Evolutionary conservation across 2,329 filamentous ascomycete species (phyloP).

Genomic region (Sarocladium kiliense): DNA sequence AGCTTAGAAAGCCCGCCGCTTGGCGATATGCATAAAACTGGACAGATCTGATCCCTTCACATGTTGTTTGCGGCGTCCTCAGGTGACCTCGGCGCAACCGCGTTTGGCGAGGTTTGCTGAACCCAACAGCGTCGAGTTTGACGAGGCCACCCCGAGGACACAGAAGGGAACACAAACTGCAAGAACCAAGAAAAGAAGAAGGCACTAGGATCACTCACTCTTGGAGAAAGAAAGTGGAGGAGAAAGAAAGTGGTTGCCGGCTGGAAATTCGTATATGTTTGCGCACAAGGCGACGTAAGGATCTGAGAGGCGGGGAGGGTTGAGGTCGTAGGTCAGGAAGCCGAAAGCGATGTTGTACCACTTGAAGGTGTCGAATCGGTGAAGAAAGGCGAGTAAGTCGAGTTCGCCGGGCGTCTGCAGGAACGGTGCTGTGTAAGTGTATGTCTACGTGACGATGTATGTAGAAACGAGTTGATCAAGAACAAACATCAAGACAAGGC

Average conservation of each 20-base stretch:
- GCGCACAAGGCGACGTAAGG: neutral
- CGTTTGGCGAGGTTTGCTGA: conserved; percentile 1
- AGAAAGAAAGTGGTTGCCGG: no score
- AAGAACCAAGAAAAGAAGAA: neutral
- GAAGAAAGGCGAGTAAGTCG: neutral
- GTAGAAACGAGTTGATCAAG: neutral
- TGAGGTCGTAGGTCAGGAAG: neutral
- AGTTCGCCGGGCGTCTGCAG: conserved; percentile 1
- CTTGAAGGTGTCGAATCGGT: neutral
- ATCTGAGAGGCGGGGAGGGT: neutral
- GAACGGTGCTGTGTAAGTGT: neutral
- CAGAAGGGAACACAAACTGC: neutral
- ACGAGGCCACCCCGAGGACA: neutral
- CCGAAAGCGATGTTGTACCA: neutral
- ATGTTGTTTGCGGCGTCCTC: neutral
- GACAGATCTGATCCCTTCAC: neutral
- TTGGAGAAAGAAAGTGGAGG: no score
- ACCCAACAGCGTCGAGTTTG: conserved; percentile 1
- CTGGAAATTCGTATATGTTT: neutral
- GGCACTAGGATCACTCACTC: neutral
- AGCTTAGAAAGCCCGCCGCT: conserved; percentile 24
- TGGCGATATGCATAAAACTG: conserved; percentile 22
- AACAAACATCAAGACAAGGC: neutral
- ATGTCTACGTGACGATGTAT: neutral
- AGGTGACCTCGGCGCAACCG: neutral